Evolutionary conservation across 2,329 filamentous ascomycete species (phyloP), one percentile per base, ranked within the genome.

Genomic region (Alternaria consortialis): DNA sequence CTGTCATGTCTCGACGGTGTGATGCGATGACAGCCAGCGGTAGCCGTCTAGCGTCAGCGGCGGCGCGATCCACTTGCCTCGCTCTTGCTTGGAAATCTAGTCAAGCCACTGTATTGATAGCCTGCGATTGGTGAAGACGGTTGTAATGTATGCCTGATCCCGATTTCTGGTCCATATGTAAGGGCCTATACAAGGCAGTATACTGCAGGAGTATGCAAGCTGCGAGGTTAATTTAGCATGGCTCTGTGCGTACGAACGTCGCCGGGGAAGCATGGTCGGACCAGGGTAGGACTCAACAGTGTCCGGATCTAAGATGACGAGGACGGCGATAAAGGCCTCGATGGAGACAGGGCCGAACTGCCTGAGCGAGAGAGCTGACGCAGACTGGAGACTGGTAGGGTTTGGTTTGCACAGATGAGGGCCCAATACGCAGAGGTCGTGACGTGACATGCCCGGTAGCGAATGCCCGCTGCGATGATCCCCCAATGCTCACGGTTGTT

Each of bases 161-260:
- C 52, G 53, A 62, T 36, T 40, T 48, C 44, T 63, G 23, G 48
- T 34, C 23, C 47, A 29, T 55, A 58, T 64, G 65, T 59, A 65
- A 67, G 67, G 68, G 58, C 65, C 59, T 54, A 44, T 53, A 31
- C 52, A 58, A 56, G 53, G 43, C 63, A 52, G 63, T 58, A 56
- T 44, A 60, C 62, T 69, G 65, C 67, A 71, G 64, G 60, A 65
- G 60, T 15, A 39, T 43, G 58, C 47, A 59, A 58, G 54, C 63
- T 60, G 42, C 55, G 63, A 65, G 62, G 64, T 71, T 69, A 68
- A 72, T 74, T 68, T 70, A 69, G 66, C 56, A 61, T 53, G 58
- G 66, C 65, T 68, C 70, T 72, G 71, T 74, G 72, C 66, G 69
- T 67, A 66, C 62, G 68, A 70, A 75, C 70, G 67, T 71, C 57